Evolutionary conservation across 371 early-diverging fungal species (phyloP).

Genomic region (Sporodiniella umbellata): DNA sequence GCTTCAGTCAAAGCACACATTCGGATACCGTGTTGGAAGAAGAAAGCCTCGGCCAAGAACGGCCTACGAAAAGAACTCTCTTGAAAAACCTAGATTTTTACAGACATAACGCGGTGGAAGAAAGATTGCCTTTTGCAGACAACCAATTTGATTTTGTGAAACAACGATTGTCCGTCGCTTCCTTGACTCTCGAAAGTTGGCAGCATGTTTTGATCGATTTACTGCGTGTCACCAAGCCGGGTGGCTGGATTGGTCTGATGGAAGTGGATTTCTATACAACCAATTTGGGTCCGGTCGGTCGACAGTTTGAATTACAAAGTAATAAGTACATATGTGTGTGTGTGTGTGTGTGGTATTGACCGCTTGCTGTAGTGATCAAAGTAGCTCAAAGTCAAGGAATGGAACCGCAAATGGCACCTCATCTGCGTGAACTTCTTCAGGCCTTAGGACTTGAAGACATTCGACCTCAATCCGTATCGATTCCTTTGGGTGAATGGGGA

Average conservation of each 20-base stretch:
- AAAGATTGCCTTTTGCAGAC: slow-evolving; percentile 24
- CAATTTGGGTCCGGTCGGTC: slow-evolving; percentile 12
- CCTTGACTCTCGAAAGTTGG: slow-evolving; percentile 24
- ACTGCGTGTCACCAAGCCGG: slow-evolving; percentile 31
- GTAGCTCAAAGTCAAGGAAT: slow-evolving; percentile 5
- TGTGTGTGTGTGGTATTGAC: too few relatives aligned
- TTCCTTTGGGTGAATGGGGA: slow-evolving; percentile 34
- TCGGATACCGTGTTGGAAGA: neutral
- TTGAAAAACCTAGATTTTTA: slow-evolving; percentile 28
- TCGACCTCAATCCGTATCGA: slow-evolving; percentile 11
- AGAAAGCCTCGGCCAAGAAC: neutral
- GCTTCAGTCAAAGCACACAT: neutral
- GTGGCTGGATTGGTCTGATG: slow-evolving; percentile 36
- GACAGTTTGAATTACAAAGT: slow-evolving; percentile 10
- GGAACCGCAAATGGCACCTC: slow-evolving; percentile 19
- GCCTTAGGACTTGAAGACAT: slow-evolving; percentile 17
- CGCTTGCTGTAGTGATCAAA: slow-evolving; percentile 19
- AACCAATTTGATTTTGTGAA: slow-evolving; percentile 31
- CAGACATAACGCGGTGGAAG: slow-evolving; percentile 11
- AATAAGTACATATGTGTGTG: neutral
- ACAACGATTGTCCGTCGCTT: slow-evolving; percentile 17
- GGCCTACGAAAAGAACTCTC: neutral
- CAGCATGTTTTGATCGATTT: neutral
- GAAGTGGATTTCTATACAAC: slow-evolving; percentile 23
- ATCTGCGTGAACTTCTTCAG: slow-evolving; percentile 13